These are phyloP conservation scores for Styphnolobium japonicum DNA, from an alignment of 306 rosid species.

Conservation along the genomic window DNA sequence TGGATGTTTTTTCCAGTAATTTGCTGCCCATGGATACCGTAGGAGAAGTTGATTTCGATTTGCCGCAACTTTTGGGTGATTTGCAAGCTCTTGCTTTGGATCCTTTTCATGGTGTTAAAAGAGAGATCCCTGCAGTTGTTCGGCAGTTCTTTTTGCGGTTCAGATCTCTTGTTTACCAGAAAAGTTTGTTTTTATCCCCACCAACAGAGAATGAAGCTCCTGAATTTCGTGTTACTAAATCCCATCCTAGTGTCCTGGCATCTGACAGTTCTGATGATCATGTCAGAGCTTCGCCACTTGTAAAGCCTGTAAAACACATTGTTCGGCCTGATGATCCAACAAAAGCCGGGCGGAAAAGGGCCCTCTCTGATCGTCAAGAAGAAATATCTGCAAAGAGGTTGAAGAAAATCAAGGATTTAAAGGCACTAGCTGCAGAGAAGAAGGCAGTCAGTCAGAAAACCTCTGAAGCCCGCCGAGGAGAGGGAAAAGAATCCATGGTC, in stretches of 20 bases:
- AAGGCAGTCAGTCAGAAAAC: slow-evolving; percentile 45
- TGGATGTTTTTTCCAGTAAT: slow-evolving; percentile 29
- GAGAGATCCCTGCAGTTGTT: slow-evolving; percentile 49
- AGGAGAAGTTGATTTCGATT: slow-evolving; percentile 40
- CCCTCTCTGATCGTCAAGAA: slow-evolving; percentile 87
- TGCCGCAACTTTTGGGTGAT: slow-evolving; percentile 67
- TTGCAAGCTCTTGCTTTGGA: slow-evolving; percentile 83
- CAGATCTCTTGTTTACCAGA: slow-evolving; percentile 81
- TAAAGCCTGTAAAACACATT: slow-evolving; percentile 58
- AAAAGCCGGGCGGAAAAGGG: slow-evolving; percentile 79
- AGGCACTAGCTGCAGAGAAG: slow-evolving; percentile 68
- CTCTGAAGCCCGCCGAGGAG: slow-evolving; percentile 55
- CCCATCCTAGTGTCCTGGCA: slow-evolving; percentile 31
- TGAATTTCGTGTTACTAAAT: slow-evolving; percentile 45
- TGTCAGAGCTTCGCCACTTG: slow-evolving; percentile 43
- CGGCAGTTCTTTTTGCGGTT: slow-evolving; percentile 69
- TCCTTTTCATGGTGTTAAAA: slow-evolving; percentile 73
- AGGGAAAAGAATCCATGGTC: slow-evolving; percentile 48
- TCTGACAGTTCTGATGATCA: slow-evolving; percentile 46
- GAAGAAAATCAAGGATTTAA: slow-evolving; percentile 72
- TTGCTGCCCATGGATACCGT: slow-evolving; percentile 22
- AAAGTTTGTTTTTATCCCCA: slow-evolving; percentile 67
- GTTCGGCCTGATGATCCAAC: slow-evolving; percentile 71
- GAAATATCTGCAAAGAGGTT: slow-evolving; percentile 80
- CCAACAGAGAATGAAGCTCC: slow-evolving; percentile 53